Base-by-base conservation (phyloP, 2,329 filamentous ascomycete genomes). In the Ascocoryne sarcoides region DNA sequence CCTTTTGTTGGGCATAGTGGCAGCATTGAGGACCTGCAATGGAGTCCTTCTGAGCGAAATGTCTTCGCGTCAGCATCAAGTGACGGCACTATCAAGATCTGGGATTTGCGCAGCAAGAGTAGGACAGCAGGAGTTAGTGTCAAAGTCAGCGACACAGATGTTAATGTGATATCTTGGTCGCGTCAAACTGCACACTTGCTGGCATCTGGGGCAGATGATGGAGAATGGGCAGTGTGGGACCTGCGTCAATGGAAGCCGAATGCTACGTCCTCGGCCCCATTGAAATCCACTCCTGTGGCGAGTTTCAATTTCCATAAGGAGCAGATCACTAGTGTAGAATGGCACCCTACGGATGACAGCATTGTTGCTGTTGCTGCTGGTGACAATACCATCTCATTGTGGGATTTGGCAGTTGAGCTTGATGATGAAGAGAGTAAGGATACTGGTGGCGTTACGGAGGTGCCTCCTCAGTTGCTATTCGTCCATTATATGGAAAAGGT, bases 131-230 rank as follows among this genome's bases (percentile, higher is more conserved):
- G 88, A 32, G 75, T 98, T 45, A 87, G 82, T 41, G 83, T 96
- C 43, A 77, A 87, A 59, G 82, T 92, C 50, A 92, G 84, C 59
- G 70, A 77, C 41, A 79, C 80, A 36, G 92, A 98, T 58, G 86
- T 96, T 58, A 98, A 98, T 60, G 92, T 98, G 46, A 83, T 96
- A 66, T 92, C 84, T 45, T 98, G 92, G 92, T 95, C 88, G 28
- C 76, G 75, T 32, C 81, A 89, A 64, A 95, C 89, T 1, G 77
- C 80, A 16, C 88, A 96, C 62, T 76, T 98, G 26, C 78, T 98
- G 26, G 90, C 90, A 1, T 88, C 89, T 0, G 92, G 92, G 32
- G 88, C 85, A 47, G 92, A 98, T 58, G 87, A 95, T 59, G 92
- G 92, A 28, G 79, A 82, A 39, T 96, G 90, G 87, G 88, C 76